These are phyloP conservation scores for Aspergillus avenaceus DNA, from an alignment of 495 filamentous ascomycete genomes.

Conservation along the genomic window DNA sequence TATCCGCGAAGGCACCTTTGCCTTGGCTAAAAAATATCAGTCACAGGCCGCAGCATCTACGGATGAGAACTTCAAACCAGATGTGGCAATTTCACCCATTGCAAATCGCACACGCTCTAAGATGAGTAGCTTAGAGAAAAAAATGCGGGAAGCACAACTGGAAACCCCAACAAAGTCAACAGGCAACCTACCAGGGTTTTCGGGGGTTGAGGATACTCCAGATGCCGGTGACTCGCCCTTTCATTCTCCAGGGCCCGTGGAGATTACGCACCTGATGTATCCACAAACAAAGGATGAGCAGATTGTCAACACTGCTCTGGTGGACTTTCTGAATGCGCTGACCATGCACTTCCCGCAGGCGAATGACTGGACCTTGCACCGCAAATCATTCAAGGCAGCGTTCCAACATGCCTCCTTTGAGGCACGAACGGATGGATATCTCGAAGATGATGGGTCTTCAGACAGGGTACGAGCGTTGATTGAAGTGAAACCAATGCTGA, in stretches of 20 bases:
- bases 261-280: neutral
- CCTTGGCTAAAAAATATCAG: too few species aligned
- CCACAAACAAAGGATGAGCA: slow-evolving; percentile 20
- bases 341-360: neutral
- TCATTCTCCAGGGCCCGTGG: slow-evolving; percentile 1
- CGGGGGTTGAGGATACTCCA: too few species aligned
- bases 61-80: too few species aligned
- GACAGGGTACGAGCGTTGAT: neutral
- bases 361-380: slow-evolving; percentile 2
- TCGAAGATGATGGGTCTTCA: neutral
- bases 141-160: too few species aligned
- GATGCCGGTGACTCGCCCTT: too few species aligned
- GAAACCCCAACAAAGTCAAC: too few species aligned
- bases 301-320: slow-evolving; percentile 9
- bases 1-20: too few species aligned
- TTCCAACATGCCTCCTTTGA: slow-evolving; percentile 4
- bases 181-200: too few species aligned
- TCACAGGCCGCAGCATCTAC: too few species aligned
- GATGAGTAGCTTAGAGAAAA: too few species aligned
- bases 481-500: slow-evolving; percentile 5
- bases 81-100: too few species aligned
- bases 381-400: neutral
- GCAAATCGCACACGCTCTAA: too few species aligned
- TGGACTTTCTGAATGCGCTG: slow-evolving; percentile 6
- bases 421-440: slow-evolving; percentile 9